These are phyloP conservation scores for Yamadazyma sp. DNA, from an alignment of 805 yeast species.

Conservation along the genomic window DNA sequence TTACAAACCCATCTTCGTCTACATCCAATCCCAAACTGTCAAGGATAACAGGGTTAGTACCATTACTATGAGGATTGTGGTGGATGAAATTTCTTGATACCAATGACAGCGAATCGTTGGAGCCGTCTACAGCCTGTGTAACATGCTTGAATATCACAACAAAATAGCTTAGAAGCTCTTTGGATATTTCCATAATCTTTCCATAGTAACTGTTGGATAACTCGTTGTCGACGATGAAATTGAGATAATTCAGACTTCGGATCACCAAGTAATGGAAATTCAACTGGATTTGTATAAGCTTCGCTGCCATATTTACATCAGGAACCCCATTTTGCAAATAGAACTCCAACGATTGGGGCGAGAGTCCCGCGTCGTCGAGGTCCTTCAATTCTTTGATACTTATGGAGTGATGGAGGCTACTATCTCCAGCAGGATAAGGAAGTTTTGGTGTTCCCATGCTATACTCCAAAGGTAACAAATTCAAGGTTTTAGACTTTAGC, in stretches of 20 bases:
- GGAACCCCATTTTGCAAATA: slow-evolving; percentile 35
- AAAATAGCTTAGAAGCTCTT: slow-evolving; percentile 40
- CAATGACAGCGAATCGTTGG: slow-evolving; percentile 1
- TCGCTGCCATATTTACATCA: slow-evolving; percentile 37
- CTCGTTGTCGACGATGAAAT: slow-evolving; percentile 44
- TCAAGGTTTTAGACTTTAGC: slow-evolving; percentile 30
- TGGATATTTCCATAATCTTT: slow-evolving; percentile 36
- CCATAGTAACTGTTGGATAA: slow-evolving; percentile 33
- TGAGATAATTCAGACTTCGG: slow-evolving; percentile 42
- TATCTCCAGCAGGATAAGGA: slow-evolving; percentile 9
- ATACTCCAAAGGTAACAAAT: slow-evolving; percentile 26
- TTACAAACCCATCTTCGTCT: slow-evolving; percentile 47
- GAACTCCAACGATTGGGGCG: slow-evolving; percentile 22
- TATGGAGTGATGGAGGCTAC: slow-evolving; percentile 33
- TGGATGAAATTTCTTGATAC: slow-evolving; percentile 13
- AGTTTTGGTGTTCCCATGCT: slow-evolving; percentile 31
- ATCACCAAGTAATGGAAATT: slow-evolving; percentile 45
- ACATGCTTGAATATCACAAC: slow-evolving; percentile 37
- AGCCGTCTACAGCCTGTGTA: slow-evolving; percentile 11
- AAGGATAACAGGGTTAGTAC: slow-evolving; percentile 27
- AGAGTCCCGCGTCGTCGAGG: slow-evolving; percentile 16
- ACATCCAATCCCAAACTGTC: slow-evolving; percentile 40
- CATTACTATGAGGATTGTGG: slow-evolving; percentile 20
- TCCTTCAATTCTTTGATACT: slow-evolving; percentile 20
- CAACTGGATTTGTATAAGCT: slow-evolving; percentile 43